Conservation (phyloP, 2,329 filamentous ascomycete genomes). For the Alternaria novae-zelandiae region DNA sequence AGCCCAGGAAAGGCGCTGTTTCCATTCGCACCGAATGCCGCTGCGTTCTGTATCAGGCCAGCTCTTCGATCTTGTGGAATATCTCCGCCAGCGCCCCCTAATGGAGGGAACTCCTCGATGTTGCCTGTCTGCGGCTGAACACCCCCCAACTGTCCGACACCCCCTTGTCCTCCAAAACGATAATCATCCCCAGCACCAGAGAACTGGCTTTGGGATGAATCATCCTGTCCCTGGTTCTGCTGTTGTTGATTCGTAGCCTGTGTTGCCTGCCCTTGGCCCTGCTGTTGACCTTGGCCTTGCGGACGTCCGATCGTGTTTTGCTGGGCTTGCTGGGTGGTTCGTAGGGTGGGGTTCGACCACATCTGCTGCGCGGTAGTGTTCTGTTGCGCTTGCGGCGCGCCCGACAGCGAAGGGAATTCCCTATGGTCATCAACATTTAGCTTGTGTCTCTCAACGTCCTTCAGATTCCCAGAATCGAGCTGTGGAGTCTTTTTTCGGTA, state of each 20-base stretch:
- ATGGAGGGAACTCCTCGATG: constrained; percentile 67
- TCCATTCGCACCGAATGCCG: constrained; percentile 49
- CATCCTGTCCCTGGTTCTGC: constrained; percentile 51
- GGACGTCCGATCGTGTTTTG: constrained; percentile 62
- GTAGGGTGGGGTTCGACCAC: constrained; percentile 64
- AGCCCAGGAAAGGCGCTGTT: constrained; percentile 51
- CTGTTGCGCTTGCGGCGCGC: constrained; percentile 62
- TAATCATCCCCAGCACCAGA: constrained; percentile 61
- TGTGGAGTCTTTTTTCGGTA: not conserved
- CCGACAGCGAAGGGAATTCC: constrained; percentile 68
- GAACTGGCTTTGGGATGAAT: constrained; percentile 58
- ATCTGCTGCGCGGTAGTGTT: constrained; percentile 59
- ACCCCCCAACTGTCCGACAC: constrained; percentile 58
- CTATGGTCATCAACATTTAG: constrained; percentile 49
- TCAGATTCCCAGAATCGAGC: not conserved
- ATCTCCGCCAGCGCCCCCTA: constrained; percentile 61
- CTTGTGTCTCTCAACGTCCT: constrained; percentile 13
- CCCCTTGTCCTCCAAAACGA: constrained; percentile 62
- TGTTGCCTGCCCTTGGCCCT: constrained; percentile 36
- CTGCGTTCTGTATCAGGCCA: constrained; percentile 59
- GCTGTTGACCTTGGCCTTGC: constrained; percentile 47
- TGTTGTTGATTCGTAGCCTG: constrained; percentile 52
- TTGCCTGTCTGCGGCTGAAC: constrained; percentile 62
- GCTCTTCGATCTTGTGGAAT: constrained; percentile 57
- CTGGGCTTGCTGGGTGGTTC: constrained; percentile 59